Percentiles rank a stretch among this genome's conserved stretches.
phyloP scores from a whole-genome alignment of 805 yeast genomes.

The Crinitomyces ghanaensis region DNA sequence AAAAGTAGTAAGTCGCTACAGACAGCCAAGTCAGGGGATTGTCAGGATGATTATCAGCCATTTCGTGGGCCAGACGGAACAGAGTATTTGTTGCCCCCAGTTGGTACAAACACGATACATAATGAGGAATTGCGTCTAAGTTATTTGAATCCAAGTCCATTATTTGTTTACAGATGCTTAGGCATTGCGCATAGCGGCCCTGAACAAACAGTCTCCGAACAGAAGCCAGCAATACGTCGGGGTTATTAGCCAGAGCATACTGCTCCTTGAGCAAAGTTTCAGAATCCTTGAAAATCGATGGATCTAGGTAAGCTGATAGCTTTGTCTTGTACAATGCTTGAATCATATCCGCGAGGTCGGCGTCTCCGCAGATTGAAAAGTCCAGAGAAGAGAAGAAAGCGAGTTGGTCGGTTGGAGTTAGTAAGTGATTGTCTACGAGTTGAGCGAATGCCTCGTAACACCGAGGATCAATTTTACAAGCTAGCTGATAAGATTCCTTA shows the following conservation, averaged over 20 bases:
- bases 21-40: slow-evolving; percentile 84
- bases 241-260: slow-evolving; percentile 55
- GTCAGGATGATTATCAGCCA: slow-evolving; percentile 76
- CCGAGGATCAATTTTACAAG: slow-evolving; percentile 75
- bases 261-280: slow-evolving; percentile 57
- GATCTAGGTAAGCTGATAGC: slow-evolving; percentile 57
- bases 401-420: slow-evolving; percentile 85
- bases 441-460: slow-evolving; percentile 89
- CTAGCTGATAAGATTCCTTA: slow-evolving; percentile 76
- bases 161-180: slow-evolving; percentile 54
- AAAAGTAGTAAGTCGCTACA: slow-evolving; percentile 79
- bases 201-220: slow-evolving; percentile 65
- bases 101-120: slow-evolving; percentile 76
- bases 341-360: slow-evolving; percentile 72
- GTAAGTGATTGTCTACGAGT: slow-evolving; percentile 54
- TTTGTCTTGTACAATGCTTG: slow-evolving; percentile 63
- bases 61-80: slow-evolving; percentile 67
- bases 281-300: slow-evolving; percentile 49
- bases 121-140: slow-evolving; percentile 60
- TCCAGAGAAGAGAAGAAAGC: slow-evolving; percentile 52
- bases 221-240: slow-evolving; percentile 54
- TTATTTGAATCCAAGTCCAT: slow-evolving; percentile 51
- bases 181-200: slow-evolving; percentile 68
- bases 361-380: slow-evolving; percentile 42
- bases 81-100: slow-evolving; percentile 71